These are phyloP conservation scores for Setomelanomma holmii DNA, from an alignment of 2,329 filamentous ascomycete species.

Conservation along the genomic window DNA sequence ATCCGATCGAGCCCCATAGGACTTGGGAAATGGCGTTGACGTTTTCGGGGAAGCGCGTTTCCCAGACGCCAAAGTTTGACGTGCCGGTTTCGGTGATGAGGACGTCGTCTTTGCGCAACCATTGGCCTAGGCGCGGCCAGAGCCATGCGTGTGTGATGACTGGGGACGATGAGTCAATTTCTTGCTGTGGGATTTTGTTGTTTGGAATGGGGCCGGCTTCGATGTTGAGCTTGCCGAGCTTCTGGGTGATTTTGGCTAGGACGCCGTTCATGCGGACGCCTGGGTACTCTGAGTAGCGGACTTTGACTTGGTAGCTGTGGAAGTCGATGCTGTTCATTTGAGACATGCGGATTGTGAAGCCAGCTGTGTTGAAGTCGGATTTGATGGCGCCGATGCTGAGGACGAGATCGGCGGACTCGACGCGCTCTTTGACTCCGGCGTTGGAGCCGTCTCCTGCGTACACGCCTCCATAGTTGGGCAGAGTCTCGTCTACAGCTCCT, in stretches of 20 bases:
- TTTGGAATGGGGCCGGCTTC: constrained; percentile 60
- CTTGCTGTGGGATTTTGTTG: constrained; percentile 56
- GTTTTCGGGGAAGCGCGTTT: constrained; percentile 77
- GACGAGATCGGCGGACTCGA: constrained; percentile 75
- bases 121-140: constrained; percentile 78
- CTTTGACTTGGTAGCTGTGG: constrained; percentile 74
- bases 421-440: constrained; percentile 66
- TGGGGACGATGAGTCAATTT: constrained; percentile 38
- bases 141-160: constrained; percentile 75
- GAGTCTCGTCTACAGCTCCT: constrained; percentile 78
- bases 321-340: constrained; percentile 82
- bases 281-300: constrained; percentile 81
- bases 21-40: constrained; percentile 84
- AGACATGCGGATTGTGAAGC: constrained; percentile 80
- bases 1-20: constrained; percentile 73
- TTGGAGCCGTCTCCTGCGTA: constrained; percentile 82
- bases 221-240: constrained; percentile 64
- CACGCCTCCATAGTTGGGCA: constrained; percentile 80
- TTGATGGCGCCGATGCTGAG: constrained; percentile 73
- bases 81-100: constrained; percentile 89
- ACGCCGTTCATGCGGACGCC: constrained; percentile 80
- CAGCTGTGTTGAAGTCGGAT: constrained; percentile 82
- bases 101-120: constrained; percentile 75
- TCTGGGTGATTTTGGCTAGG: constrained; percentile 71
- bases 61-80: constrained; percentile 86